These are phyloP conservation scores for Backusella sp. DNA, from an alignment of 192 early-diverging fungal species.

Conservation along the genomic window DNA sequence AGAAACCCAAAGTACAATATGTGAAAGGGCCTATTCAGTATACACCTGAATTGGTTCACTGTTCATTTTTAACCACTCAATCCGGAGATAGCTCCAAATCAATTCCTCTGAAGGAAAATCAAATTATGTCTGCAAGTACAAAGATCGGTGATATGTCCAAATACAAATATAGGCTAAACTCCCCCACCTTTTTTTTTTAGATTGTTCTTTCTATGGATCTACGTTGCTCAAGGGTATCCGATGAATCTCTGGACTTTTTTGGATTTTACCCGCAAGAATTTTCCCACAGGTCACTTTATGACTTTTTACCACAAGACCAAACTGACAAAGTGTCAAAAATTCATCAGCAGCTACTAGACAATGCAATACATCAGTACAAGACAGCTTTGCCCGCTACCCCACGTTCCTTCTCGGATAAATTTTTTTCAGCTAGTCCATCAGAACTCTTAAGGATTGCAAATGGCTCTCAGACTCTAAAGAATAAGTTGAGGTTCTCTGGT, in stretches of 20 bases:
- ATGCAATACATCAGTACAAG: conserved; percentile 11
- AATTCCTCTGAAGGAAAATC: background rate
- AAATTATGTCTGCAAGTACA: conserved; percentile 13
- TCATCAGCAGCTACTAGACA: conserved; percentile 30
- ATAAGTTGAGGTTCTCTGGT: conserved; percentile 38
- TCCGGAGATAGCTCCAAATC: background rate
- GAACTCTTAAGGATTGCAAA: conserved; percentile 39
- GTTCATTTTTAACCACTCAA: conserved; percentile 2
- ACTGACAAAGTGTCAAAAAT: conserved; percentile 35
- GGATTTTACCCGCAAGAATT: conserved; percentile 53
- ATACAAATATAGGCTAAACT: conserved; percentile 3
- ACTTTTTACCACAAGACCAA: conserved; percentile 39
- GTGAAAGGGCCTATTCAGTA: background rate
- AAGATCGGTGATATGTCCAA: background rate
- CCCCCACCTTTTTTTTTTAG: background rate
- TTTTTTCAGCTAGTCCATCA: conserved; percentile 28
- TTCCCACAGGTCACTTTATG: conserved; percentile 47
- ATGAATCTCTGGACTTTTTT: conserved; percentile 47
- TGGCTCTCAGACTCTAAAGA: conserved; percentile 42
- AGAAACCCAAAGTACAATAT: background rate
- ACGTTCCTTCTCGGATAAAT: conserved; percentile 4
- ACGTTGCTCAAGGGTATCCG: conserved; percentile 51
- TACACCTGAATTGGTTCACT: background rate
- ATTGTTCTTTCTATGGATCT: conserved; percentile 49
- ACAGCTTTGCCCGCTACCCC: conserved; percentile 15